Conservation (phyloP, 2,329 filamentous ascomycete genomes). For the Calonectria honghensis region DNA sequence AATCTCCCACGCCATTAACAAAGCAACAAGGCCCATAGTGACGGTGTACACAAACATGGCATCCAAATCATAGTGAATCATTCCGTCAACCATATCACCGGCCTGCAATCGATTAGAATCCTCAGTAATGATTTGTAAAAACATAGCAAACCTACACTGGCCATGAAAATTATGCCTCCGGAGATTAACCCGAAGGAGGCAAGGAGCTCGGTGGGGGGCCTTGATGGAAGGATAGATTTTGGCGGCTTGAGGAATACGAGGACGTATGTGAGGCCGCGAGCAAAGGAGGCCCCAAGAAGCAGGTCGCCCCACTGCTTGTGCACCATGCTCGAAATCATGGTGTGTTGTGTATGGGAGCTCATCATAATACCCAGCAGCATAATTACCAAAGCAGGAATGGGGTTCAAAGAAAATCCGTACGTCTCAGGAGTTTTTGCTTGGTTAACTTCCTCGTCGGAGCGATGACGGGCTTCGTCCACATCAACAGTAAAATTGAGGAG, state of each 20-base stretch:
- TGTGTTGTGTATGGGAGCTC: conserved; percentile 90
- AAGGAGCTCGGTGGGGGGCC: conserved; percentile 93
- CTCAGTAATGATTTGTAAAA: not conserved
- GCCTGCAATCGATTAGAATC: conserved; percentile 68
- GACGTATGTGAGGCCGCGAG: conserved; percentile 86
- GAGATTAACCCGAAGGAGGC: conserved; percentile 89
- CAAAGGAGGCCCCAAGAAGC: conserved; percentile 86
- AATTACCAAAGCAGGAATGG: conserved; percentile 90
- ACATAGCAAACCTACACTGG: conserved; percentile 77
- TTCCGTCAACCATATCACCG: conserved; percentile 83
- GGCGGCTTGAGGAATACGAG: conserved; percentile 88
- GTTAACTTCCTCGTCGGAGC: conserved; percentile 68
- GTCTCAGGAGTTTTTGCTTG: conserved; percentile 75
- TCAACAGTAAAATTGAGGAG: conserved; percentile 75
- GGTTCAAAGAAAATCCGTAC: conserved; percentile 88
- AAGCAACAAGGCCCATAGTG: conserved; percentile 86
- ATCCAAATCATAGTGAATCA: conserved; percentile 85
- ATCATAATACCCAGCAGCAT: conserved; percentile 94
- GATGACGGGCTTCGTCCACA: conserved; percentile 58
- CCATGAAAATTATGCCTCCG: conserved; percentile 94
- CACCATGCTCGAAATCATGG: conserved; percentile 91
- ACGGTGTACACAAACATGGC: conserved; percentile 97
- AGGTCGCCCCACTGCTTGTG: conserved; percentile 96
- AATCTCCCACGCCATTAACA: conserved; percentile 91
- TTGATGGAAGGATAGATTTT: conserved; percentile 84